phyloP scores from a whole-genome alignment of 441 rosid genomes.

The Euphorbia neoarborescens region DNA sequence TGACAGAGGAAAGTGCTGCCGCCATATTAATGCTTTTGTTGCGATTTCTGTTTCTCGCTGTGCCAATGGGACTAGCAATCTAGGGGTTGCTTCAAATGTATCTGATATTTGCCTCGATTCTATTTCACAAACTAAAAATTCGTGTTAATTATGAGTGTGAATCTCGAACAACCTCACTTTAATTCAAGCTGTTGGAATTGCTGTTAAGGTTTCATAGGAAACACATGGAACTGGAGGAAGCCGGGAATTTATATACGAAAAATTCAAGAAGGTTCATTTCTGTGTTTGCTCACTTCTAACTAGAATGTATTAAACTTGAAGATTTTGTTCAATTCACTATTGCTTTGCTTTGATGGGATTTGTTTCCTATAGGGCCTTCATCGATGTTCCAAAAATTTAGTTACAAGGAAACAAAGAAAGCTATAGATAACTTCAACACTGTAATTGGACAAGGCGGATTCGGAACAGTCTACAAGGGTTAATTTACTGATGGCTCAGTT shows the following conservation, averaged over 20 bases:
- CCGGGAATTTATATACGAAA: conserved; percentile 43
- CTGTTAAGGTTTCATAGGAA: conserved; percentile 54
- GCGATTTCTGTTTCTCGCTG: conserved; percentile 68
- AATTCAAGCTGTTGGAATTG: conserved; percentile 64
- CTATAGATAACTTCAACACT: conserved; percentile 54
- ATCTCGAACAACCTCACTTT: conserved; percentile 58
- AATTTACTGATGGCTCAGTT: conserved; percentile 53
- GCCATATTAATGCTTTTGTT: conserved; percentile 75
- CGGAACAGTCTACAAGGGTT: conserved; percentile 81
- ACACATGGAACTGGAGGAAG: conserved; percentile 53
- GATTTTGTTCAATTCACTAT: conserved; percentile 2
- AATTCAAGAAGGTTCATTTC: conserved; percentile 57
- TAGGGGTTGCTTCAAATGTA: conserved; percentile 54
- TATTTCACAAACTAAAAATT: conserved; percentile 66
- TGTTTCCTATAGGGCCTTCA: conserved; percentile 47
- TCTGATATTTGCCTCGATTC: conserved; percentile 48
- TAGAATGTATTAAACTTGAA: conserved; percentile 3
- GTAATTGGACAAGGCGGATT: conserved; percentile 85
- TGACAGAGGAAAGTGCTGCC: conserved; percentile 80
- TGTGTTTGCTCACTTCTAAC: conserved; percentile 10
- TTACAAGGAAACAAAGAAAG: conserved; percentile 69
- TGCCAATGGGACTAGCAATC: conserved; percentile 60
- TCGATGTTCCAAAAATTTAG: conserved; percentile 62
- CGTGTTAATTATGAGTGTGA: conserved; percentile 61
- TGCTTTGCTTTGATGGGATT: conserved; percentile 4